Evolutionary conservation across 2,329 filamentous ascomycete genomes (phyloP).

Genomic region (Cordyceps pruinosa): DNA sequence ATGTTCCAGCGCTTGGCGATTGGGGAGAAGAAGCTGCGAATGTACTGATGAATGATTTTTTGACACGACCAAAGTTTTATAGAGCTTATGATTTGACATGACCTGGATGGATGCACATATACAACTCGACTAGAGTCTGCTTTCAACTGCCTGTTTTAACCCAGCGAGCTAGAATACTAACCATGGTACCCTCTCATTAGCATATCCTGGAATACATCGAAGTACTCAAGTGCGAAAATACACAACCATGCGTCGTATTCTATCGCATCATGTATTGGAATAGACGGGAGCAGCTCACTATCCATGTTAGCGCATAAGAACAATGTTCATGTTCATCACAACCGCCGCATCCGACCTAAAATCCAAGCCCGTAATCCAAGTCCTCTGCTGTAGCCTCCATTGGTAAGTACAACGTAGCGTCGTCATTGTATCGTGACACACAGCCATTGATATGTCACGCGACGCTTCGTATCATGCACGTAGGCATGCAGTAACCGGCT

Average conservation of each 20-base stretch:
- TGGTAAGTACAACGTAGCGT: neutral
- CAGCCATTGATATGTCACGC: neutral
- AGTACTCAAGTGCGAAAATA: too few relatives aligned
- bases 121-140: neutral
- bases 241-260: too few relatives aligned
- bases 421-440: neutral
- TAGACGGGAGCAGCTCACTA: too few relatives aligned
- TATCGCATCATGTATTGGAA: too few relatives aligned
- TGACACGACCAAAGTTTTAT: neutral
- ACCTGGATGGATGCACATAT: neutral
- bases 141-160: neutral
- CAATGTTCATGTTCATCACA: too few relatives aligned
- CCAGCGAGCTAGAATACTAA: neutral
- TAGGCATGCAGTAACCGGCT: neutral
- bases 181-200: too few relatives aligned
- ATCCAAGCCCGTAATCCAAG: too few relatives aligned
- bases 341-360: too few relatives aligned
- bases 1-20: constrained; percentile 59
- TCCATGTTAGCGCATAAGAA: too few relatives aligned
- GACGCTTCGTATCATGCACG: too few relatives aligned
- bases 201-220: too few relatives aligned
- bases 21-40: constrained; percentile 19
- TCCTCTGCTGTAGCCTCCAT: too few relatives aligned
- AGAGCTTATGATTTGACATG: constrained; percentile 1
- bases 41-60: constrained; percentile 17